Evolutionary conservation across 148 eudicot species (phyloP), one percentile per base, ranked within the genome.

Genomic region (Beta vulgaris): DNA sequence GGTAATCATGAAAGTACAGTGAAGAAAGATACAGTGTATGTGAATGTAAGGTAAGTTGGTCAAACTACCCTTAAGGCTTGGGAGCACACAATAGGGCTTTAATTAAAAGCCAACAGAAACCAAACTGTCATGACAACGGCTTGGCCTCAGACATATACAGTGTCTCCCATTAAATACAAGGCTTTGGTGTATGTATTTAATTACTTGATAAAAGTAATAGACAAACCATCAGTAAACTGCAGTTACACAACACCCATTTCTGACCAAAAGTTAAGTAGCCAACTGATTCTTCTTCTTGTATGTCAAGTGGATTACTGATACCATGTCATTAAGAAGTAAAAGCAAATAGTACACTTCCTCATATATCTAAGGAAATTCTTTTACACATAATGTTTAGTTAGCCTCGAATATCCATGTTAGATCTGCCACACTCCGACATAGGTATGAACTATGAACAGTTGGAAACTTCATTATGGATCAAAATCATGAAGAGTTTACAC

Each of bases 51-150:
- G 40, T 62, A 63, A 34, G 39, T 43, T 71, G 32, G 72, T 72
- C 79, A 80, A 75, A 80, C 71, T 59, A 74, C 25, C 69, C 23
- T 55, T 64, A 80, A 28, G 62, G 75, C 65, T 58, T 58, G 32
- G 68, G 65, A 62, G 34, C 78, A 34, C 54, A 60, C 28, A 40
- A 59, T 26, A 51, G 32, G 51, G 51, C 75, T 44, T 75, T 69
- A 40, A 43, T 68, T 13, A 68, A 48, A 60, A 73, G 61, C 51
- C n/a, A 55, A 58, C 75, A 25, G 72, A 57, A 78, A 67, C 72
- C 21, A 64, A 4, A 42, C 63, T 64, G 62, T 73, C 39, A 53
- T 31, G 64, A 63, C 51, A 53, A 53, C 21, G 39, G 58, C 44
- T 68, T 9, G 7, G 54, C 37, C 42, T 54, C 19, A 29, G 62